Base-by-base conservation (phyloP, 352 stramenopile genomes). In the Pythium dissotocum region DNA sequence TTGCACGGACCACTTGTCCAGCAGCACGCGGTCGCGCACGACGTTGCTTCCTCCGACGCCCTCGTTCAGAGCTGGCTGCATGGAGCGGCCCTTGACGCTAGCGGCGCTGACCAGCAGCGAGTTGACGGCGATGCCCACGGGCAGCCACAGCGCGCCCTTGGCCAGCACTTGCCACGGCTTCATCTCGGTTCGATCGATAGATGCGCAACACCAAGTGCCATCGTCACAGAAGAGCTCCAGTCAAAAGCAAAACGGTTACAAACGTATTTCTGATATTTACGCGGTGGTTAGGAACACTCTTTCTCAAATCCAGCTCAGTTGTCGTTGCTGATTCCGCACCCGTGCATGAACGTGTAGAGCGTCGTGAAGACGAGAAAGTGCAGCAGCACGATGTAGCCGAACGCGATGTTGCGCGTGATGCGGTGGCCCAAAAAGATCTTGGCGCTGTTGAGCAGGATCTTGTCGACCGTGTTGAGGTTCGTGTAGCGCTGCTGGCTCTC, bases 391-490 rank as follows among this genome's bases (percentile, higher is more conserved):
- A 96, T 91, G 72, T 94, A 96, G 33, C 82, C 77, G 51, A 94
- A 91, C 58, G 85, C 83, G 55, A 93, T 87, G 73, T 90, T 91
- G 70, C 86, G 85, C 53, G 85, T 93, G 67, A 93, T 86, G 12
- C 85, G 87, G 68, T 96, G 85, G 38, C 80, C 82, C 48, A 97
- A 64, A 30, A 97, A 82, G 72, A 97, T 70, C 46, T 83, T 83
- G 54, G 91, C 90, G 40, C 83, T 95, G 57, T 86, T 94, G 42
- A 97, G 79, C 58, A 96, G 69, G 66, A 97, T 96, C 65, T 96
- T 97, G 72, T 97, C 91, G 59, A 96, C 85, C 6, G 91, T 78
- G 61, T 93, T 97, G 55, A 97, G 82, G 65, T 97, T 94, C 65
- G 89, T 86, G 63, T 93, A 94, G 52, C 92, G 92, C 70, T 94